A percentile compares a stretch with the other conserved stretches of the same genome.
These are phyloP conservation scores for Epicoccum nigrum DNA, from an alignment of 2,329 filamentous ascomycete genomes.

Conservation along the genomic window DNA sequence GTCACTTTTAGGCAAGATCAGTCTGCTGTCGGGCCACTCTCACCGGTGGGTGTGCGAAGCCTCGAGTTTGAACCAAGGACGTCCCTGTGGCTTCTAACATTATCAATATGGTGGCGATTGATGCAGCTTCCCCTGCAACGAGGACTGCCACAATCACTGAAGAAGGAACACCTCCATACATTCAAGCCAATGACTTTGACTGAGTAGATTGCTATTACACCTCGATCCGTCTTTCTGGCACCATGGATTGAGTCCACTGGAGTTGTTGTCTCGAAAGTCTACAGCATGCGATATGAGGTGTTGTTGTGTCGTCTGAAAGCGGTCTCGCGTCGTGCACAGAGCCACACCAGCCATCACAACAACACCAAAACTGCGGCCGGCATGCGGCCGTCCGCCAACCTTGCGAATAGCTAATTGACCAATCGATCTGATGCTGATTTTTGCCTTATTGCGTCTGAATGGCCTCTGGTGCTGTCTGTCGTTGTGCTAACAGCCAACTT, in stretches of 20 bases:
- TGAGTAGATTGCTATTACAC: slow-evolving; percentile 33
- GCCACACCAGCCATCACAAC: slow-evolving; percentile 41
- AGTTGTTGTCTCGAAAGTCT: slow-evolving; percentile 1
- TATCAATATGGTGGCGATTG: slow-evolving; percentile 42
- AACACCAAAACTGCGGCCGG: slow-evolving; percentile 41
- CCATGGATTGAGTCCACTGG: slow-evolving; percentile 2
- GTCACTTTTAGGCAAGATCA: slow-evolving; percentile 44
- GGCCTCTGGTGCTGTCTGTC: slow-evolving; percentile 24
- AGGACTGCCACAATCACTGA: slow-evolving; percentile 37
- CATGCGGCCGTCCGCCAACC: slow-evolving; percentile 38
- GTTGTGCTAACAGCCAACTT: slow-evolving; percentile 26
- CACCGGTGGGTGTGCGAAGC: slow-evolving; percentile 45
- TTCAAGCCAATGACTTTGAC: slow-evolving; percentile 39
- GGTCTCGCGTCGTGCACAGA: slow-evolving; percentile 39
- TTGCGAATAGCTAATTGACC: slow-evolving; percentile 39
- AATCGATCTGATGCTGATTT: slow-evolving; percentile 37
- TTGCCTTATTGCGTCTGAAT: slow-evolving; percentile 26
- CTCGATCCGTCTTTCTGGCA: slow-evolving; percentile 18
- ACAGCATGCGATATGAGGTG: slow-evolving; percentile 24
- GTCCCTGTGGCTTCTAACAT: slow-evolving; percentile 25
- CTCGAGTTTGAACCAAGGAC: slow-evolving; percentile 29
- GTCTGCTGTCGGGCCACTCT: slow-evolving; percentile 35
- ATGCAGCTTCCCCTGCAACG: slow-evolving; percentile 25
- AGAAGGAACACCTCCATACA: slow-evolving; percentile 33
- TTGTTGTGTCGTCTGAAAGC: slow-evolving; percentile 36